Evolutionary conservation across 768 basidiomycete genomes (phyloP).

Genomic region (Phlebiopsis gigantea): DNA sequence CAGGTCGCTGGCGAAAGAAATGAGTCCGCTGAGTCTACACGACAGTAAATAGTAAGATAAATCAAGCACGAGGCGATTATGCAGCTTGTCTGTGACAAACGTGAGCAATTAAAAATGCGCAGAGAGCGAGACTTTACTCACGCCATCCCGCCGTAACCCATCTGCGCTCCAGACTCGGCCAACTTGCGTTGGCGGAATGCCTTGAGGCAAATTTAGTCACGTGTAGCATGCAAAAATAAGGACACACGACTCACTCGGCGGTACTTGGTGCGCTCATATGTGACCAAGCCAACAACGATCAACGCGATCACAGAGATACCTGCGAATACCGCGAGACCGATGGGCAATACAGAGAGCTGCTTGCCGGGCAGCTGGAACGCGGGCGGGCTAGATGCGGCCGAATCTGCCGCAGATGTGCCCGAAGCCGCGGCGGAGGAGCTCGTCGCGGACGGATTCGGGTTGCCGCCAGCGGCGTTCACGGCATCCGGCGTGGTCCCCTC

Average conservation of each 20-base stretch:
- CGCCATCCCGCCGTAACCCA: constrained; percentile 58
- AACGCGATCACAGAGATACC: constrained; percentile 83
- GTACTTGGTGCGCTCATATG: constrained; percentile 83
- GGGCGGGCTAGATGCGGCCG: constrained; percentile 25
- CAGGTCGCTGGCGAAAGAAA: not conserved
- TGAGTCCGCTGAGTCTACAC: constrained; percentile 1
- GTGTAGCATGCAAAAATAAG: not conserved
- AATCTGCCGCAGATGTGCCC: constrained; percentile 29
- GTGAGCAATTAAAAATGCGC: not conserved
- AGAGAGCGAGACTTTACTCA: constrained; percentile 10
- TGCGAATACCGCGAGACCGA: constrained; percentile 80
- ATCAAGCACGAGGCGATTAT: constrained; percentile 2
- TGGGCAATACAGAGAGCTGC: constrained; percentile 67
- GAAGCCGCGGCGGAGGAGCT: constrained; percentile 31
- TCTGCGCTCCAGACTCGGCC: constrained; percentile 52
- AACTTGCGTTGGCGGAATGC: constrained; percentile 71
- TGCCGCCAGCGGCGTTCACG: constrained; percentile 10
- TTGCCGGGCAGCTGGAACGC: constrained; percentile 68
- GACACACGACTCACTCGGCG: constrained; percentile 54
- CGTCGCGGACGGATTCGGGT: constrained; percentile 14
- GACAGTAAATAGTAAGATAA: constrained; percentile 4
- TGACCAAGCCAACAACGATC: constrained; percentile 77
- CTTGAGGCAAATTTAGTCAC: constrained; percentile 30
- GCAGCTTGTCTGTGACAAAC: constrained; percentile 9
- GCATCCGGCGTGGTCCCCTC: constrained; percentile 4